These are phyloP conservation scores for Coemansia sp. DNA, from an alignment of 192 early-diverging fungal genomes.

Conservation along the genomic window DNA sequence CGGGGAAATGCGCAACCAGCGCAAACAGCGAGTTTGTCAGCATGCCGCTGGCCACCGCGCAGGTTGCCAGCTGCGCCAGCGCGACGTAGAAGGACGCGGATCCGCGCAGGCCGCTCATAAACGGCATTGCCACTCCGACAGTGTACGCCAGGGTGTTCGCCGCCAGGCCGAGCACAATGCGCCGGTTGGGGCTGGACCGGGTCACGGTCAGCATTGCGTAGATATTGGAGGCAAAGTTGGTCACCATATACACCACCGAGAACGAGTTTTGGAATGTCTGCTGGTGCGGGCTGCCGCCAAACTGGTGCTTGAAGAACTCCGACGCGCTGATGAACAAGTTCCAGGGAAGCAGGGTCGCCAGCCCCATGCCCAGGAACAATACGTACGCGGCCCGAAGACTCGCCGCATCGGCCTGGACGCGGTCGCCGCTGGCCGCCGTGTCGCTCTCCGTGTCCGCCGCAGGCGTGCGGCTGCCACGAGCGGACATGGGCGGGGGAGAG, in stretches of 20 bases:
- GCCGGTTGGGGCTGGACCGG: slow-evolving; percentile 29
- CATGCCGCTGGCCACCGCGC: slow-evolving; percentile 59
- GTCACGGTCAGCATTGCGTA: slow-evolving; percentile 52
- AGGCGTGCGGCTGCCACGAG: not conserved
- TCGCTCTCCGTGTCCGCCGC: not conserved
- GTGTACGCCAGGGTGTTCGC: slow-evolving; percentile 54
- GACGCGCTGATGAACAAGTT: slow-evolving; percentile 79
- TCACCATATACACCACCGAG: slow-evolving; percentile 58
- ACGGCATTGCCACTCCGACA: slow-evolving; percentile 52
- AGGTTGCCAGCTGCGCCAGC: slow-evolving; percentile 54
- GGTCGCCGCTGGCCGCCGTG: slow-evolving; percentile 2
- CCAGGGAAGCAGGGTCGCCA: slow-evolving; percentile 74
- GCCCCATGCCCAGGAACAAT: slow-evolving; percentile 70
- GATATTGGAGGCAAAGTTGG: slow-evolving; percentile 55
- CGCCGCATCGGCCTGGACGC: not conserved
- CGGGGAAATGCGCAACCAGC: slow-evolving; percentile 64
- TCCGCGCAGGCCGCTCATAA: slow-evolving; percentile 45
- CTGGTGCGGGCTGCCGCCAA: slow-evolving; percentile 57
- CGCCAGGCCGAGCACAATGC: slow-evolving; percentile 50
- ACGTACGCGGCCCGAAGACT: slow-evolving; percentile 50
- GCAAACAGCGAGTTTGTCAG: slow-evolving; percentile 68
- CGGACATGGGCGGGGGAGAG: not conserved
- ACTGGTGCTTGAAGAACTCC: slow-evolving; percentile 64
- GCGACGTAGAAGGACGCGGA: slow-evolving; percentile 61
- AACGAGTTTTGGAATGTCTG: slow-evolving; percentile 78